phyloP scores from a whole-genome alignment of 768 basidiomycete genomes.

The Leucocoprinus leucothites region DNA sequence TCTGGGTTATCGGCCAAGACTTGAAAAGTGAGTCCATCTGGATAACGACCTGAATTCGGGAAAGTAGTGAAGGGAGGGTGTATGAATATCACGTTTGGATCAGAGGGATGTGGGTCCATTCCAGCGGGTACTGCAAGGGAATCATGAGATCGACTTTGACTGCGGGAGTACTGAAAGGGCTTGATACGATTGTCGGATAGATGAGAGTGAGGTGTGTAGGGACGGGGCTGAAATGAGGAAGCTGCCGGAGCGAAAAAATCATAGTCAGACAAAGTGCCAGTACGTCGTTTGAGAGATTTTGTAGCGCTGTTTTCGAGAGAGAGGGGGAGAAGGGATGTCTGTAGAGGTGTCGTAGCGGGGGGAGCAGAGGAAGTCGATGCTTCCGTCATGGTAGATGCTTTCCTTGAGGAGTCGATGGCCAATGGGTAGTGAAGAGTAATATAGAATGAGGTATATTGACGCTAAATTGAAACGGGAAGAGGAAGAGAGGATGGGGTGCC shows the following conservation, averaged over 20 bases:
- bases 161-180: constrained; percentile 25
- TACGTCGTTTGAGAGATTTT: constrained; percentile 41
- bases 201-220: constrained; percentile 46
- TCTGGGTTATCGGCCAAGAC: constrained; percentile 72
- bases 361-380: constrained; percentile 10
- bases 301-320: constrained; percentile 23
- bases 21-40: constrained; percentile 69
- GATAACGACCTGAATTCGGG: constrained; percentile 55
- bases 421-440: background rate
- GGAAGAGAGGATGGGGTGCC: constrained; percentile 10
- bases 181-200: constrained; percentile 22
- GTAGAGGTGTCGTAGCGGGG: constrained; percentile 18
- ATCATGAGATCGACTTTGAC: constrained; percentile 33
- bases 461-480: constrained; percentile 4
- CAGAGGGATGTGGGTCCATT: constrained; percentile 68
- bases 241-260: constrained; percentile 64
- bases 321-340: constrained; percentile 22
- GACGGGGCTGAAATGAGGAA: constrained; percentile 62
- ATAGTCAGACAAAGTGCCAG: constrained; percentile 43
- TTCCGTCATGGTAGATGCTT: constrained; percentile 12
- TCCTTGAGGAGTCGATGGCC: background rate
- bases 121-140: constrained; percentile 44
- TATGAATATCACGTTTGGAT: constrained; percentile 65
- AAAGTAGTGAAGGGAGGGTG: constrained; percentile 72
- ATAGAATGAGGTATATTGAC: background rate